A percentile compares a stretch with the other conserved stretches of the same genome.
phyloP scores from a whole-genome alignment of 257 asterid species.

The Solanum piurae region DNA sequence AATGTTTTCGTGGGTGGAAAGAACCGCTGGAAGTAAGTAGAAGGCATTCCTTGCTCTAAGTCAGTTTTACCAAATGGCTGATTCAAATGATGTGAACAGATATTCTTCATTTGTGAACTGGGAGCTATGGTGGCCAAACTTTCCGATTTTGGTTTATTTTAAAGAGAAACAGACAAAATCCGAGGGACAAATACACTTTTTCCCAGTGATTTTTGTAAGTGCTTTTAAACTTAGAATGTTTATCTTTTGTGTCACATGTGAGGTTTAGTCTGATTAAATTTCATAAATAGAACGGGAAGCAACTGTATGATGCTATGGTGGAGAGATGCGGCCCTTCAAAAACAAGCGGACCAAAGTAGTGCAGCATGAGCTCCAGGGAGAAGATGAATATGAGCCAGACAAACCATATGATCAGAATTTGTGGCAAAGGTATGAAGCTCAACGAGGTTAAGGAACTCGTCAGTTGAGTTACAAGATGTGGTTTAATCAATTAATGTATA shows the following conservation, averaged over 20 bases:
- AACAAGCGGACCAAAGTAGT: slow-evolving; percentile 63
- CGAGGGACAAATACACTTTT: slow-evolving; percentile 81
- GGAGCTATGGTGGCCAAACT: slow-evolving; percentile 98
- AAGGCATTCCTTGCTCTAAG: not conserved
- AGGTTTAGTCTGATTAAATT: not conserved
- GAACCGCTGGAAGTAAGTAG: slow-evolving; percentile 88
- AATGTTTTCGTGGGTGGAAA: slow-evolving; percentile 89
- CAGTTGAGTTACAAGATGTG: not conserved
- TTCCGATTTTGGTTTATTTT: slow-evolving; percentile 84
- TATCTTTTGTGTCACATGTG: not conserved
- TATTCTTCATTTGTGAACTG: slow-evolving; percentile 85
- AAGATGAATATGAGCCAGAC: not conserved
- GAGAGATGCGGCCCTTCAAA: slow-evolving; percentile 87
- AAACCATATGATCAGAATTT: slow-evolving; percentile 1
- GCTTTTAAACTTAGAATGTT: not conserved
- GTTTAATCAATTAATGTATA: not conserved
- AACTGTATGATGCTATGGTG: slow-evolving; percentile 81
- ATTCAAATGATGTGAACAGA: slow-evolving; percentile 20
- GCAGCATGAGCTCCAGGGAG: not conserved
- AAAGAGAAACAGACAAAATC: slow-evolving; percentile 90
- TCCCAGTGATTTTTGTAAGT: slow-evolving; percentile 92
- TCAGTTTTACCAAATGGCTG: not conserved
- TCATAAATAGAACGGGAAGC: slow-evolving; percentile 67
- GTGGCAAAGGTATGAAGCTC: slow-evolving; percentile 15
- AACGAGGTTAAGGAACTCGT: not conserved